A percentile compares a stretch with the other conserved stretches of the same genome.
phyloP scores from a whole-genome alignment of 768 basidiomycete genomes.

The Xerocomellus intermedius region DNA sequence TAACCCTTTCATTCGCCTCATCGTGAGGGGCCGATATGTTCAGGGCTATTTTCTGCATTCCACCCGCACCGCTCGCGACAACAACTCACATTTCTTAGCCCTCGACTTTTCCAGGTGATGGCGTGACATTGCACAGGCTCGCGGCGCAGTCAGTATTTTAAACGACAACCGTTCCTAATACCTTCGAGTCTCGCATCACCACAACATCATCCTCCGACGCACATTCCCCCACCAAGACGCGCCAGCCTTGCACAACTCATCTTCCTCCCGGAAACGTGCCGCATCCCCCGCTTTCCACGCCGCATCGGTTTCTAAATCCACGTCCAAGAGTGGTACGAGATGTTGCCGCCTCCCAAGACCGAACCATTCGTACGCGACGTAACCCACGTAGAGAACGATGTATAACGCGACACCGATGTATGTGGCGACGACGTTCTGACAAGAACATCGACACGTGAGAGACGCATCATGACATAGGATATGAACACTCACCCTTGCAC shows the following conservation, averaged over 20 bases:
- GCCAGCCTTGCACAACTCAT: constrained; percentile 1
- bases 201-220: not conserved
- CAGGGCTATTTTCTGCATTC: not conserved
- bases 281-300: constrained; percentile 51
- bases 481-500: constrained; percentile 34
- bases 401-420: constrained; percentile 54
- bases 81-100: not conserved
- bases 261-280: constrained; percentile 33
- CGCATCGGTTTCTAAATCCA: constrained; percentile 55
- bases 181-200: not conserved
- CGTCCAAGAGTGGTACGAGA: constrained; percentile 42
- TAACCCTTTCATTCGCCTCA: not conserved
- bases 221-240: not conserved
- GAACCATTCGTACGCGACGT: constrained; percentile 40
- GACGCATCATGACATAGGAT: not conserved
- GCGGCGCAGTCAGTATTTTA: not conserved
- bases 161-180: not conserved
- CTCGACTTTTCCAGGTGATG: not conserved
- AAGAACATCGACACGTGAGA: not conserved
- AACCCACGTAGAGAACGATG: constrained; percentile 44
- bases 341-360: constrained; percentile 30
- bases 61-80: not conserved
- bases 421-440: constrained; percentile 53
- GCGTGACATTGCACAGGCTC: not conserved
- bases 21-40: not conserved